Base-by-base conservation (phyloP, 352 stramenopile genomes). In the Hyaloperonospora arabidopsidis region DNA sequence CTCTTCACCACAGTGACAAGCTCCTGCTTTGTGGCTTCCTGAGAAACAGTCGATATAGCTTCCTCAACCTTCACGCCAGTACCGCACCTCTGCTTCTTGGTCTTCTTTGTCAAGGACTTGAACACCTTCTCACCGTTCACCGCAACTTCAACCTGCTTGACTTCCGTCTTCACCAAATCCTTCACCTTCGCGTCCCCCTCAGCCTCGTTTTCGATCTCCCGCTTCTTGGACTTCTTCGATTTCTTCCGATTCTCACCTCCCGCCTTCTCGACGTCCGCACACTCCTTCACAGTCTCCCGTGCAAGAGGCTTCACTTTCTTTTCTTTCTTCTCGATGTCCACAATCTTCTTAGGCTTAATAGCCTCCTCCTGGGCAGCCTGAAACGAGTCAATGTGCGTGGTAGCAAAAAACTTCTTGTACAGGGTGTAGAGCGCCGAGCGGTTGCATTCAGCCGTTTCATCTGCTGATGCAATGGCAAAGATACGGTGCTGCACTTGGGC, bases 381-480 rank as follows among this genome's bases (percentile, higher is more conserved):
- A 55, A 89, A 71, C 49, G 83, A 91, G 55, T 93, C 78, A 12
- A 89, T 55, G 43, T 89, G 79, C 44, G 83, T 93, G 25, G 78
- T 32, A 17, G 57, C 53, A 49, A 80, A 87, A 38, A 88, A 89
- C 49, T 85, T 76, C 47, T 72, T 72, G 67, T 91, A 89, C 49
- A 93, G 49, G 18, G 82, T 76, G 70, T 93, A 93, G 5, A 93
- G 67, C 13, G 72, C 68, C 25, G 71, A 71, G 18, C 83, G 83
- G 70, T 93, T 93, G 44, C 83, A 78, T 59, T 93, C 83, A 0
- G 70, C 70, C 32, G 80, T 91, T 41, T 78, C 80, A 51, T 89
- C 76, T 35, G 79, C 79, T 15, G 83, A 82, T 1, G 80, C 83
- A 57, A 93, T 84, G 5, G 59, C 52, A 45, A 93, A 89, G 58